Conservation (phyloP, 2,329 filamentous ascomycete genomes). For the Cladorrhinum sp. region DNA sequence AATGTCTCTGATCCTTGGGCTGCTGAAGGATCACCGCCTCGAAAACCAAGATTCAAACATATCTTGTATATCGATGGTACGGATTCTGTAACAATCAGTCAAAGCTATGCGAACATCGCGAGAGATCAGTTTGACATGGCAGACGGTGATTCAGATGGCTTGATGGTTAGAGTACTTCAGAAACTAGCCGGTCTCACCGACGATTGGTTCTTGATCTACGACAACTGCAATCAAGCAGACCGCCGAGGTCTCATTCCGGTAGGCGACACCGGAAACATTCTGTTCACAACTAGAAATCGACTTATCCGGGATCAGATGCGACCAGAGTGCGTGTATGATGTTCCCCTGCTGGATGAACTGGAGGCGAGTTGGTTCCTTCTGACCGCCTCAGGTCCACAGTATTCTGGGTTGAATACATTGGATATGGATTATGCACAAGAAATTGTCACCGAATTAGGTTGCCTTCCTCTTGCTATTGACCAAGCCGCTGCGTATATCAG, state of each 20-base stretch:
- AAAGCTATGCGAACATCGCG: slow-evolving; percentile 17
- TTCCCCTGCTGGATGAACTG: too few species aligned
- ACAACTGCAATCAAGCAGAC: slow-evolving; percentile 27
- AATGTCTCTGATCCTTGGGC: not conserved
- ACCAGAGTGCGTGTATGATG: too few species aligned
- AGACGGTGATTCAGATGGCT: slow-evolving; percentile 1
- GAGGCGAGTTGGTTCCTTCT: too few species aligned
- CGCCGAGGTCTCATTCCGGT: slow-evolving; percentile 20
- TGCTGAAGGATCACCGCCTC: too few species aligned
- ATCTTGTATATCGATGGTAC: slow-evolving; percentile 33
- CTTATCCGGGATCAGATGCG: too few species aligned
- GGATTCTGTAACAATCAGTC: slow-evolving; percentile 11
- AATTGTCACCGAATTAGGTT: too few species aligned
- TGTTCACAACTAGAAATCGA: slow-evolving; percentile 32
- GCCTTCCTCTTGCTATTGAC: slow-evolving; percentile 31
- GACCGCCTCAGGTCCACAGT: too few species aligned
- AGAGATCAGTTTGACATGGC: slow-evolving; percentile 7
- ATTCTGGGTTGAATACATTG: too few species aligned
- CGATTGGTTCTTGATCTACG: slow-evolving; percentile 34
- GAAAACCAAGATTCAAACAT: slow-evolving; percentile 30
- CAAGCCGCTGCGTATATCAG: slow-evolving; percentile 26
- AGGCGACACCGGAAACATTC: slow-evolving; percentile 26
- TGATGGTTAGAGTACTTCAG: slow-evolving; percentile 9
- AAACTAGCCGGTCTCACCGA: slow-evolving; percentile 22
- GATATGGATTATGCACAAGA: too few species aligned